Base-by-base conservation (phyloP, 2,329 filamentous ascomycete species). In the Ophiostoma tasmaniense region DNA sequence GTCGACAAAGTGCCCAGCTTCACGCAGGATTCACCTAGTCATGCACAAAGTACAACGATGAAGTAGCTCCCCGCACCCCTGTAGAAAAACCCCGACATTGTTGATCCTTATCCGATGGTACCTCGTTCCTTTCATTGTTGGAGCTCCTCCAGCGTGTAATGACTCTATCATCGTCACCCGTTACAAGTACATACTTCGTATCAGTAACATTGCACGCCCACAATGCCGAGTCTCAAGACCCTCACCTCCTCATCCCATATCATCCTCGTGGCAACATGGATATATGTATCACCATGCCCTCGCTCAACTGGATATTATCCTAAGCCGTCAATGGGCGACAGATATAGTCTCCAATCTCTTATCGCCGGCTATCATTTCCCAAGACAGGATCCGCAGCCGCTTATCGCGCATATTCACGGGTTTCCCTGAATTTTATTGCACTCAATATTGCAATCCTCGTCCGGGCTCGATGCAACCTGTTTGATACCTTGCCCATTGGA, bases 291-390 rank as follows among this genome's bases (percentile, higher is more conserved):
- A 10, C 7, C n/a, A 55, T 55, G 22, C n/a, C 50, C 22, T 55
- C 50, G 50, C 20, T 25, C 50, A 55, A 14, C 2, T 25, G 50
- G n/a, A 25, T 55, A 22, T 61, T 28, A 17, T 30, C 25, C 22
- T 61, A 61, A 61, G 55, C 55, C 55, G 55, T 61, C 25, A 61
- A 30, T 61, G 22, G 55, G 55, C 55, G 55, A 30, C 25, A 30
- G 11, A 55, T 61, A 30, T 30, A 2, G 25, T 17, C 25, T 6
- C 3, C 25, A 14, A 61, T 20, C 55, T 30, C 55, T 61, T 61
- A 61, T 61, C 55, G 13, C 25, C 55, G 55, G 55, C 25, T 17
- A 30, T 61, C 25, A 61, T 61, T 61, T 28, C 55, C 55, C 22
- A 61, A 61, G 25, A 28, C 13, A 61, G 55, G 17, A 61, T 61